Conservation (phyloP, 2,329 filamentous ascomycete species). For the Neofusicoccum cordaticola region DNA sequence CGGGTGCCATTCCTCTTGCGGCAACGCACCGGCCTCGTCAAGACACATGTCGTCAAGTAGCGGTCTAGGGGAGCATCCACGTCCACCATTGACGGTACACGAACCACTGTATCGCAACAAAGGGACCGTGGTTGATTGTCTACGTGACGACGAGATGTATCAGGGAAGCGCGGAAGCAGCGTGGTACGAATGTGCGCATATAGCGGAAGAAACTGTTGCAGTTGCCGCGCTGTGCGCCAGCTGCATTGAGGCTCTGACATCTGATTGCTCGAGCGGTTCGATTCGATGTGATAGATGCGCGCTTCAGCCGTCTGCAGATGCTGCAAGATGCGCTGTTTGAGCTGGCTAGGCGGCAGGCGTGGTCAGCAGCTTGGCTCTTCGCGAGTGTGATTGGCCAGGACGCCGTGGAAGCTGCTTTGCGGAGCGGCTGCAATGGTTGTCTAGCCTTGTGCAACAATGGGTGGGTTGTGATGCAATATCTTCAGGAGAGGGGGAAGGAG, state of each 20-base stretch:
- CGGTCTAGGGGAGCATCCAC: neutral
- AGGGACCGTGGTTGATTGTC: neutral
- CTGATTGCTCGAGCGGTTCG: neutral
- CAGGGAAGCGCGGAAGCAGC: neutral
- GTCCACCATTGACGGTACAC: neutral
- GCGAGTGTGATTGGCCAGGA: neutral
- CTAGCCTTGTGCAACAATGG: neutral
- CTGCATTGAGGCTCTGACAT: neutral
- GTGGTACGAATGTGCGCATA: neutral
- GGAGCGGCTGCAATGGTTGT: neutral
- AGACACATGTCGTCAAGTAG: neutral
- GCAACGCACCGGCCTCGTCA: neutral
- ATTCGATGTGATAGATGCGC: neutral
- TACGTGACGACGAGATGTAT: neutral
- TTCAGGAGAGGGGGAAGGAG: slow-evolving; percentile 3
- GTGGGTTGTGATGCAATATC: slow-evolving; percentile 8
- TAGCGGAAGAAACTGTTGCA: neutral
- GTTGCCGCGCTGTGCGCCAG: neutral
- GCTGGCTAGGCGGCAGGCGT: neutral
- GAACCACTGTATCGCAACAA: neutral
- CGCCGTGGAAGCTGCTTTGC: neutral
- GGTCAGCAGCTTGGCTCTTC: neutral
- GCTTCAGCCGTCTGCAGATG: neutral
- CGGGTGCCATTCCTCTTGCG: neutral
- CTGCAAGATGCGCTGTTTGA: neutral